Base-by-base conservation (phyloP, 805 yeast genomes). In the Komagataella kurtzmanii region DNA sequence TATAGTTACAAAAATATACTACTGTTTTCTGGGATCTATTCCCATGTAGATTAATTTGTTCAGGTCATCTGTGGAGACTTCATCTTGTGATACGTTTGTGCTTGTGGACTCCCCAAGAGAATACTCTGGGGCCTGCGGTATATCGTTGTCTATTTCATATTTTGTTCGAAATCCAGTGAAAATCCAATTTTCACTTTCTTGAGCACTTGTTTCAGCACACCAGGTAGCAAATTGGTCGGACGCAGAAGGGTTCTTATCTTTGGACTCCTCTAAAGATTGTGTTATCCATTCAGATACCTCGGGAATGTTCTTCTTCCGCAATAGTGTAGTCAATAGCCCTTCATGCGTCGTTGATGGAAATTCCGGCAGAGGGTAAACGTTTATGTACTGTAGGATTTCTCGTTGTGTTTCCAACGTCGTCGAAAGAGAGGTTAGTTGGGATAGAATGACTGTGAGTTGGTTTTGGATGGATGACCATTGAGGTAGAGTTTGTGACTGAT, bases 281-380 rank as follows among this genome's bases (percentile, higher is more conserved):
- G 73, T 72, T 6, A 89, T 77, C 97, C 98, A 91, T 48, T 80
- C 85, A 50, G 81, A 86, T 2, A 91, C 95, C 55, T 90, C 97
- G 0, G 99, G 98, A 8, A 87, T 70, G 49, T 84, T 83, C 62
- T 90, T 91, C 63, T 90, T 93, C 53, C 98, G 75, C 54, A 93
- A 65, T 54, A 93, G 70, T 0, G 97, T 89, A 0, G 95, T 85
- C 50, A 90, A 68, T 43, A 93, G 72, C 2, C 88, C 86, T 59
- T 86, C 90, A 56, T 87, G 90, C 47, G 87, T 85, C 1, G 88
- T 77, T 0, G 95, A 79, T 7, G 97, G 97, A 62, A 91, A 93
- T 18, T 76, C 75, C 0, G 90, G 84, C 51, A 87, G 70, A 1
- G 99, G 99, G 60, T 79, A 91, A 1, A 82, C 90, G 50, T 86